Conservation (phyloP, 306 rosid genomes). For the Cercis canadensis region DNA sequence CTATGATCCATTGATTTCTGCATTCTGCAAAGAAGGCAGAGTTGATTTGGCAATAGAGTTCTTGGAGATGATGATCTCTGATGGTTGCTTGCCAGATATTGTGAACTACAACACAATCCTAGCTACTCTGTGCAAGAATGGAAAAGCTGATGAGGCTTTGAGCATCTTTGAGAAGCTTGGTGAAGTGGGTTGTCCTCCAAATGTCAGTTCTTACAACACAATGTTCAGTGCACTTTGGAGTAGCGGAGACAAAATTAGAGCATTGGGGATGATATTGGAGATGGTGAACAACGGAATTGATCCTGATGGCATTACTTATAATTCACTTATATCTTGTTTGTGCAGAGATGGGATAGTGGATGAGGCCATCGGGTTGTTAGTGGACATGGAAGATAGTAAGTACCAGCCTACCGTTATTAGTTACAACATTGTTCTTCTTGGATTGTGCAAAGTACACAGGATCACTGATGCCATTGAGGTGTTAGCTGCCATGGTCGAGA, state of each 20-base stretch:
- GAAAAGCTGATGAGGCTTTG: conserved; percentile 69
- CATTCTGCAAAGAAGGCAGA: conserved; percentile 74
- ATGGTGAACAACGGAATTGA: conserved; percentile 67
- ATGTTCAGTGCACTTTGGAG: conserved; percentile 82
- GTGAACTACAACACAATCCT: conserved; percentile 81
- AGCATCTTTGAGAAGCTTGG: conserved; percentile 69
- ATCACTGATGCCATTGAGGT: conserved; percentile 70
- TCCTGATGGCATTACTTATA: conserved; percentile 80
- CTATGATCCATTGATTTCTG: conserved; percentile 80
- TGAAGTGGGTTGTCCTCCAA: conserved; percentile 82
- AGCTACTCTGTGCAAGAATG: conserved; percentile 75
- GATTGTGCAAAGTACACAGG: conserved; percentile 74
- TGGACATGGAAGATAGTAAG: conserved; percentile 66
- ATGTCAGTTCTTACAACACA: conserved; percentile 84
- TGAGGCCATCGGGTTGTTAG: conserved; percentile 78
- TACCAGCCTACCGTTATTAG: conserved; percentile 66
- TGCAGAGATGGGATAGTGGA: conserved; percentile 91
- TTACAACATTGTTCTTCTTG: conserved; percentile 76
- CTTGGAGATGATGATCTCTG: conserved; percentile 73
- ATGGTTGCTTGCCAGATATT: conserved; percentile 79
- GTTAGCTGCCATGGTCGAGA: conserved; percentile 65
- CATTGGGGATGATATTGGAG: conserved; percentile 67
- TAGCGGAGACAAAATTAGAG: conserved; percentile 66
- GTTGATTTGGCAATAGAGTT: conserved; percentile 69
- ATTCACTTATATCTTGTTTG: conserved; percentile 76